Conservation (phyloP, 108 stramenopile genomes). For the Bacterosira constricta region DNA sequence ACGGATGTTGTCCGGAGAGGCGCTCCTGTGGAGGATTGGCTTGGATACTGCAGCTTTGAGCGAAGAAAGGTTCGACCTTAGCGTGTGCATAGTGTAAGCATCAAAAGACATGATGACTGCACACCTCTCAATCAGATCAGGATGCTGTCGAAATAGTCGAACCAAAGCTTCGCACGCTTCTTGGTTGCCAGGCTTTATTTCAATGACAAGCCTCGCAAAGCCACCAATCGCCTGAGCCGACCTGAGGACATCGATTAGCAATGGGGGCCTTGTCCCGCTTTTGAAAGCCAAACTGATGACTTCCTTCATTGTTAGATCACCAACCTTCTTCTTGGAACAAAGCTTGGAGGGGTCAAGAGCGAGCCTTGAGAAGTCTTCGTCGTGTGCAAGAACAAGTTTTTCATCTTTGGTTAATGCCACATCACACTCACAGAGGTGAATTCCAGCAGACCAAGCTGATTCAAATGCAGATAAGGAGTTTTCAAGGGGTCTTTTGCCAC, state of each 20-base stretch:
- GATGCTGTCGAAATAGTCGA: slow-evolving; percentile 62
- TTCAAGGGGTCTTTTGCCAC: slow-evolving; percentile 67
- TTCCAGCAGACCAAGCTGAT: slow-evolving; percentile 72
- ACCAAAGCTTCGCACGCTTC: slow-evolving; percentile 69
- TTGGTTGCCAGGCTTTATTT: slow-evolving; percentile 80
- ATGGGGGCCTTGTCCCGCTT: slow-evolving; percentile 68
- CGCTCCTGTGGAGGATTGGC: background rate
- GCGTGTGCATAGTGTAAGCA: slow-evolving; percentile 69
- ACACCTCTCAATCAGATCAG: slow-evolving; percentile 57
- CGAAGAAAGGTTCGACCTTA: slow-evolving; percentile 53
- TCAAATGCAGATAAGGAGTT: slow-evolving; percentile 77
- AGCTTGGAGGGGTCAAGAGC: slow-evolving; percentile 52
- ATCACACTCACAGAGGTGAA: slow-evolving; percentile 81
- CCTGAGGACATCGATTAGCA: slow-evolving; percentile 73
- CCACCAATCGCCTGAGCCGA: slow-evolving; percentile 68
- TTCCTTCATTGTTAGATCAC: slow-evolving; percentile 74
- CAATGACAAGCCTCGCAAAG: slow-evolving; percentile 61
- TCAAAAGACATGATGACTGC: slow-evolving; percentile 82
- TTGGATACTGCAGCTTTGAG: background rate
- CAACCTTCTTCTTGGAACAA: slow-evolving; percentile 52
- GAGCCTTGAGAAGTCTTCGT: slow-evolving; percentile 69
- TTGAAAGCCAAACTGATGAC: slow-evolving; percentile 68
- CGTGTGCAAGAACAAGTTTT: slow-evolving; percentile 74
- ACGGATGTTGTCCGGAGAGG: slow-evolving; percentile 14
- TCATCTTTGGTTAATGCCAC: slow-evolving; percentile 81